Evolutionary conservation across 306 rosid genomes (phyloP), one percentile per base, ranked within the genome.

Genomic region (Cicer judaicum): DNA sequence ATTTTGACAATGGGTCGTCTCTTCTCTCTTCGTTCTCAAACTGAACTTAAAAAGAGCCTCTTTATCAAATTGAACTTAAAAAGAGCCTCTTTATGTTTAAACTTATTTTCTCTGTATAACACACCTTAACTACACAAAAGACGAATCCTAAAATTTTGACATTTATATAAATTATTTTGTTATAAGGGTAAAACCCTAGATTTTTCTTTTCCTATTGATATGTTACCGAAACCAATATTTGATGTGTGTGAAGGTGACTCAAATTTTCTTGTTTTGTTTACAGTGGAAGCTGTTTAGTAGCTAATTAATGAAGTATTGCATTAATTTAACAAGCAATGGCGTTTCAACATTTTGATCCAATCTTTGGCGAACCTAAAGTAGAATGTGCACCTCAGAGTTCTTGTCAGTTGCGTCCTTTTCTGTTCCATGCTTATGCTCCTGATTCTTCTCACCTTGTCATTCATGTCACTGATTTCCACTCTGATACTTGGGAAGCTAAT

Each of bases 391-490:
- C 78, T 60, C 77, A 74, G 14, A 76, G 52, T 52, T 79, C 81
- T 36, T 63, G 5, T 16, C 56, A 83, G 47, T 49, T 56, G 75
- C 77, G 49, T 62, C 84, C 79, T 19, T 88, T 88, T 86, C 43
- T 89, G 88, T 76, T 88, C 67, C 90, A 79, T 46, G 88, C 83
- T n/a, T 70, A 70, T 76, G 84, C 90, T 16, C 61, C 90, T 19
- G 86, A 86, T 82, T 47, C 91, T 59, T 83, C 86, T 59, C 90
- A 82, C 77, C 73, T 91, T 4, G 19, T 78, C 9, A 85, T 93
- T 77, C 81, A 57, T 52, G 93, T 79, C 80, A 83, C 94, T 7
- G 90, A 93, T 84, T 93, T 89, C 80, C 89, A 83, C 73, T 82
- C 74, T 54, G 69, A 71, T 68, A 83, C 94, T 38, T 93, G 91